phyloP scores from a whole-genome alignment of 306 rosid species.

The Begonia fuchsioides region DNA sequence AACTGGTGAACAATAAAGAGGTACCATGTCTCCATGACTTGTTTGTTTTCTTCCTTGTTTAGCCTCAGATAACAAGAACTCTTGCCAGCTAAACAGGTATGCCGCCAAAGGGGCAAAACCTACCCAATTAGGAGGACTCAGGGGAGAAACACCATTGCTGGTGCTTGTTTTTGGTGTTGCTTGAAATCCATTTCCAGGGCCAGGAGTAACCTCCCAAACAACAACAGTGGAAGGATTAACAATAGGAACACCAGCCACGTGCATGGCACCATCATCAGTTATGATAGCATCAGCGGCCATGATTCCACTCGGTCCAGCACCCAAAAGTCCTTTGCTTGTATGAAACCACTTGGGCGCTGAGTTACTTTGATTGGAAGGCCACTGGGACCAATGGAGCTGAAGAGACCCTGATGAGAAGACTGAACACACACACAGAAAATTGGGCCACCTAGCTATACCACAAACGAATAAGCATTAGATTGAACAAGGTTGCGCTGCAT shows the following conservation, averaged over 20 bases:
- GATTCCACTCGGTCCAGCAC: constrained; percentile 98
- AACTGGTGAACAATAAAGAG: constrained; percentile 87
- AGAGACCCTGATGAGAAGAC: constrained; percentile 97
- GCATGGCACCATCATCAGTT: constrained; percentile 96
- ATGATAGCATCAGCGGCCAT: constrained; percentile 99
- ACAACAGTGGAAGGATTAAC: constrained; percentile 97
- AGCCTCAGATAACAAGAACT: constrained; percentile 59
- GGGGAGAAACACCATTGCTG: constrained; percentile 52
- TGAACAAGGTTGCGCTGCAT: too few relatives aligned
- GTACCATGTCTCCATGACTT: constrained; percentile 55
- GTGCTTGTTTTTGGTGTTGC: constrained; percentile 58
- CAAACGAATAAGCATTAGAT: constrained; percentile 23
- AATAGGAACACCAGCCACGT: constrained; percentile 96
- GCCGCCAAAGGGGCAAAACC: constrained; percentile 92
- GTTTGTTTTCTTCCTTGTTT: constrained; percentile 67
- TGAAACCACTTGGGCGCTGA: constrained; percentile 68
- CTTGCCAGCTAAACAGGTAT: constrained; percentile 94
- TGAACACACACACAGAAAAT: constrained; percentile 81
- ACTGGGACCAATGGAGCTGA: constrained; percentile 96
- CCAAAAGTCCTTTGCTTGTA: constrained; percentile 95
- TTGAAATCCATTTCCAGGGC: constrained; percentile 91
- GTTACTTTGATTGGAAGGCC: constrained; percentile 75
- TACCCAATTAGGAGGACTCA: constrained; percentile 61
- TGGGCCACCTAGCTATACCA: constrained; percentile 95
- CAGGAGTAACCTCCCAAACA: constrained; percentile 99